These are phyloP conservation scores for Lactarius sp. DNA, from an alignment of 768 basidiomycete species.

Conservation along the genomic window DNA sequence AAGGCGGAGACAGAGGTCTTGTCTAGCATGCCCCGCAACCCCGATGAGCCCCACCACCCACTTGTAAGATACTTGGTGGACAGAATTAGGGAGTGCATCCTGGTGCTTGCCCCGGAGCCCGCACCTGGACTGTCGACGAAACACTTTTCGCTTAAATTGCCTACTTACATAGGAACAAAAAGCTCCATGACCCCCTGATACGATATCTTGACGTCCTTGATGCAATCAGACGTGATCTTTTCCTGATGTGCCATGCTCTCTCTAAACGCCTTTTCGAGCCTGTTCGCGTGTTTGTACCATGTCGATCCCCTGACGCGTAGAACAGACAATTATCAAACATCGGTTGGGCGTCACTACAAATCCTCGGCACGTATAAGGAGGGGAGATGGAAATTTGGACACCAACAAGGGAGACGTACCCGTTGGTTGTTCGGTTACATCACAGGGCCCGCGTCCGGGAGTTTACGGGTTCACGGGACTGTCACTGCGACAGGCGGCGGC, in stretches of 20 bases:
- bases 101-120: not conserved
- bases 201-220: not conserved
- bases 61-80: conserved; percentile 29
- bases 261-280: conserved; percentile 73
- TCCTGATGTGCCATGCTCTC: conserved; percentile 37
- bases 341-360: conserved; percentile 80
- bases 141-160: not conserved
- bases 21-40: conserved; percentile 21
- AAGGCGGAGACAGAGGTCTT: conserved; percentile 93
- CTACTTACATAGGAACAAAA: not conserved
- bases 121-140: not conserved
- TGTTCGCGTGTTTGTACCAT: conserved; percentile 80
- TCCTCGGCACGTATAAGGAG: conserved; percentile 30
- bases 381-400: not conserved
- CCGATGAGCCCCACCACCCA: conserved; percentile 18
- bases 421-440: conserved; percentile 87
- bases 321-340: conserved; percentile 84
- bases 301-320: conserved; percentile 75
- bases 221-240: too few relatives aligned
- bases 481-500: conserved; percentile 77
- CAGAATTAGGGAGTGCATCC: conserved; percentile 25
- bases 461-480: conserved; percentile 83
- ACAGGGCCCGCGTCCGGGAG: conserved; percentile 80
- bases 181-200: not conserved
- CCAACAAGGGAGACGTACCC: conserved; percentile 51